These are phyloP conservation scores for Stagonosporopsis cucurbitacearum DNA, from an alignment of 2,329 filamentous ascomycete species.

Conservation along the genomic window DNA sequence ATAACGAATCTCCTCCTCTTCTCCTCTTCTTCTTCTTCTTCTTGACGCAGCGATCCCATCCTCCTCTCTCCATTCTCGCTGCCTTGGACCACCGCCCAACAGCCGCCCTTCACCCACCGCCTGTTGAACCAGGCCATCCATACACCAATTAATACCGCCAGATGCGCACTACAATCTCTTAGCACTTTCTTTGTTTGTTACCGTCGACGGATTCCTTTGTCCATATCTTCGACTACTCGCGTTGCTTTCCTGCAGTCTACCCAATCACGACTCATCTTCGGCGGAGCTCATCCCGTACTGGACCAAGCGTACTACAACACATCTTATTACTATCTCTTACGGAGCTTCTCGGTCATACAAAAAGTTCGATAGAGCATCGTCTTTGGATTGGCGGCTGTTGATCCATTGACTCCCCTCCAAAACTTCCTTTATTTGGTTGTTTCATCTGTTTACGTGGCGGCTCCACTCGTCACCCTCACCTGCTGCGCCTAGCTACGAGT, in stretches of 20 bases:
- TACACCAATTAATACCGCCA: constrained; percentile 49
- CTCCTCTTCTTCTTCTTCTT: constrained; percentile 32
- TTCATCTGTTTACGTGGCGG: constrained; percentile 30
- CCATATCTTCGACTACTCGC: constrained; percentile 49
- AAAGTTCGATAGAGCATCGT: constrained; percentile 50
- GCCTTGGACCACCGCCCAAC: constrained; percentile 33
- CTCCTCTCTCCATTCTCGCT: constrained; percentile 33
- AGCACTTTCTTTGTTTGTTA: constrained; percentile 50
- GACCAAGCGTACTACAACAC: constrained; percentile 13
- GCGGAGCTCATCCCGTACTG: constrained; percentile 6
- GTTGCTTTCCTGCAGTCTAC: constrained; percentile 32
- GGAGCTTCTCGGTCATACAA: constrained; percentile 38
- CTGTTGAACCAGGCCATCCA: constrained; percentile 51
- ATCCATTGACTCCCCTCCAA: constrained; percentile 45
- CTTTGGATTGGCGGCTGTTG: constrained; percentile 43
- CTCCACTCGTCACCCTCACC: constrained; percentile 23
- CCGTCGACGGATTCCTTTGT: constrained; percentile 48
- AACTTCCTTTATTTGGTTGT: constrained; percentile 34
- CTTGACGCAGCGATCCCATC: constrained; percentile 46
- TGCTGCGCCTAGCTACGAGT: constrained; percentile 41
- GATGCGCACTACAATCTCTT: constrained; percentile 55
- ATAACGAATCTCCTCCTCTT: constrained; percentile 47
- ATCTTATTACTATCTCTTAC: constrained; percentile 47
- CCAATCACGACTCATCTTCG: constrained; percentile 41
- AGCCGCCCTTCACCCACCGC: constrained; percentile 21